A percentile compares a stretch with the other conserved stretches of the same genome.
Evolutionary conservation across 2,329 filamentous ascomycete species (phyloP).

Genomic region (Plectosphaerella cucumerina): DNA sequence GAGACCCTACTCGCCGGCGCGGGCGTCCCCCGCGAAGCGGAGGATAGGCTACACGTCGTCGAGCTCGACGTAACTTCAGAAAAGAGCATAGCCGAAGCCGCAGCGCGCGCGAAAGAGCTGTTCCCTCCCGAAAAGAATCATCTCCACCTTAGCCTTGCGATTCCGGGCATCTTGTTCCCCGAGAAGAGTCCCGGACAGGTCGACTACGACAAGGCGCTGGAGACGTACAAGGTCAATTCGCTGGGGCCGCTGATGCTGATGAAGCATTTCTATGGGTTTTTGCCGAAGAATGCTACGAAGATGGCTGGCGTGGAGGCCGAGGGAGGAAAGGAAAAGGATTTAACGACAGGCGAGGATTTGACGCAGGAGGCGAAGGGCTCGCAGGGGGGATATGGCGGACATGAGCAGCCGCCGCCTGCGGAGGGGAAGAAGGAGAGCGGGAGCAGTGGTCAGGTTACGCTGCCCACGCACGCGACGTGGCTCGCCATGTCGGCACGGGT

Average conservation of each 20-base stretch:
- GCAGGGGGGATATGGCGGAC: not conserved
- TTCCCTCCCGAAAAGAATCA: conserved; percentile 51
- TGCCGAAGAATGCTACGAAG: conserved; percentile 54
- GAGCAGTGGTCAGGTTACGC: conserved; percentile 12
- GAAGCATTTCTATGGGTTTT: conserved; percentile 68
- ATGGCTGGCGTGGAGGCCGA: conserved; percentile 17
- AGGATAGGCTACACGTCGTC: conserved; percentile 33
- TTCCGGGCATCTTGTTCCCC: conserved; percentile 71
- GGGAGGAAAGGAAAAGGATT: not conserved
- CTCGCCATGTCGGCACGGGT: conserved; percentile 77
- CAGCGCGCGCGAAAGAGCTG: conserved; percentile 40
- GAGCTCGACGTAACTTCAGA: conserved; percentile 54
- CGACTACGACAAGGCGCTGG: conserved; percentile 53
- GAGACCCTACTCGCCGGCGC: conserved; percentile 16
- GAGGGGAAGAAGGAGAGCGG: not conserved
- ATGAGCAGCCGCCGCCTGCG: not conserved
- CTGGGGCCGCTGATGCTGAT: conserved; percentile 71
- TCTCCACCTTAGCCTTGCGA: conserved; percentile 63
- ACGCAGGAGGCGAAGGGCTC: conserved; percentile 3
- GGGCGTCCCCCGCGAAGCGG: conserved; percentile 12
- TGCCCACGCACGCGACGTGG: conserved; percentile 57
- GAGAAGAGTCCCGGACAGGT: conserved; percentile 69
- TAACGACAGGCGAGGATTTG: not conserved
- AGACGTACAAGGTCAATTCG: conserved; percentile 69
- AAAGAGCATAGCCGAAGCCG: conserved; percentile 53